These are phyloP conservation scores for Globisporangium nagaii DNA, from an alignment of 352 stramenopile genomes.

Conservation along the genomic window DNA sequence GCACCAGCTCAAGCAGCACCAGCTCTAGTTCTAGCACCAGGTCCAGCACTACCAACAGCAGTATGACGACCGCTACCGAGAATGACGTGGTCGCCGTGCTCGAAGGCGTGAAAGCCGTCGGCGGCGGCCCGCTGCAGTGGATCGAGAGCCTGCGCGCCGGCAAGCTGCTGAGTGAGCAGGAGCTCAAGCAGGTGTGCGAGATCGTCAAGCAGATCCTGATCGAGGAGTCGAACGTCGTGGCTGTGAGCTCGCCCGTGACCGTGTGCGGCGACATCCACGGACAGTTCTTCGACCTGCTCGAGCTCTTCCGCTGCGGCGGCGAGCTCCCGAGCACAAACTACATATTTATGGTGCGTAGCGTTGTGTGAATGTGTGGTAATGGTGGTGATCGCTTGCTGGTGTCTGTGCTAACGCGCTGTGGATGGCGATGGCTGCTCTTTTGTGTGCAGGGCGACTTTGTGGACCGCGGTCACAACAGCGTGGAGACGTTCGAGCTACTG, in stretches of 20 bases:
- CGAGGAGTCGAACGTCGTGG: constrained; percentile 89
- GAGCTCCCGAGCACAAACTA: constrained; percentile 87
- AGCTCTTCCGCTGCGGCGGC: constrained; percentile 85
- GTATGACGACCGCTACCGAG: constrained; percentile 47
- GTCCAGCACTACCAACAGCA: not conserved
- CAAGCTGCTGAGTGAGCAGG: constrained; percentile 80
- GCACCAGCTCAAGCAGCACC: not conserved
- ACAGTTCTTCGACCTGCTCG: constrained; percentile 87
- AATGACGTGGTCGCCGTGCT: constrained; percentile 42
- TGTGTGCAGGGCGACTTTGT: constrained; percentile 81
- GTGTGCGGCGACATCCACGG: constrained; percentile 89
- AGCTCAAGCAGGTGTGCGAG: constrained; percentile 87
- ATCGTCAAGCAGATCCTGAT: constrained; percentile 90
- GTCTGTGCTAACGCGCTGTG: not conserved
- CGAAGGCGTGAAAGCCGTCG: constrained; percentile 47
- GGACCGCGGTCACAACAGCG: constrained; percentile 86
- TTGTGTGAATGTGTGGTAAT: not conserved
- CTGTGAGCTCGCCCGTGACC: constrained; percentile 85
- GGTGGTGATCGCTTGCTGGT: not conserved
- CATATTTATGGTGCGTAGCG: constrained; percentile 82
- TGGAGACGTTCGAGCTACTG: constrained; percentile 88
- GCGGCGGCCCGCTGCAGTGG: constrained; percentile 78
- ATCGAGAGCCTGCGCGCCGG: constrained; percentile 74
- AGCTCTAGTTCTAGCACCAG: not conserved
- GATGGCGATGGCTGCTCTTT: not conserved